Conservation (phyloP, 1,139 yeast genomes). For the Debaryomyces robertsiae region DNA sequence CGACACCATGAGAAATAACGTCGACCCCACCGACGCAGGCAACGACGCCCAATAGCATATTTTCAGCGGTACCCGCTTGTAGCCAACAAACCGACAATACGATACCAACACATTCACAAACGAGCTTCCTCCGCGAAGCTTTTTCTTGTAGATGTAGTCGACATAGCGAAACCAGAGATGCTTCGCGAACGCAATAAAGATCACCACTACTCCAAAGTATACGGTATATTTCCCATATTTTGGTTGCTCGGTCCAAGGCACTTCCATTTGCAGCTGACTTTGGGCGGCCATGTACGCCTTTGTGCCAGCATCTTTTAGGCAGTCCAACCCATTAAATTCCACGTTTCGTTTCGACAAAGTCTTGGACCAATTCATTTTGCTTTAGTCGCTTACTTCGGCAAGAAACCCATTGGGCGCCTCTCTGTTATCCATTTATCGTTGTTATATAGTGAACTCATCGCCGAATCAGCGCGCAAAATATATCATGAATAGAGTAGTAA, state of each 20-base stretch:
- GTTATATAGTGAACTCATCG: no score
- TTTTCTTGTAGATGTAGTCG: conserved; percentile 34
- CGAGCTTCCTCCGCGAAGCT: conserved; percentile 17
- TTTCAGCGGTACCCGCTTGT: conserved; percentile 46
- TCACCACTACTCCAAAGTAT: conserved; percentile 44
- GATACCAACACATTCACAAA: conserved; percentile 38
- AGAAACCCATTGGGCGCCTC: background rate
- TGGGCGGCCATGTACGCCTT: conserved; percentile 28
- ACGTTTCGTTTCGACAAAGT: conserved; percentile 15
- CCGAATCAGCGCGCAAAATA: background rate
- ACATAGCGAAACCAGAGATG: conserved; percentile 36
- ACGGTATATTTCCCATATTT: conserved; percentile 48
- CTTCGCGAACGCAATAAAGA: conserved; percentile 43
- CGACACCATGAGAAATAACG: conserved; percentile 41
- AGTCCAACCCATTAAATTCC: conserved; percentile 46
- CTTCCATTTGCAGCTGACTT: conserved; percentile 37
- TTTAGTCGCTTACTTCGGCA: no score
- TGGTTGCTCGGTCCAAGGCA: conserved; percentile 43
- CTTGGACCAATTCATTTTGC: conserved; percentile 6
- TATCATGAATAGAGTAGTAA: background rate
- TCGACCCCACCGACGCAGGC: conserved; percentile 54
- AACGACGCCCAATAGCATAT: conserved; percentile 45
- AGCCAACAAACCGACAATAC: conserved; percentile 48
- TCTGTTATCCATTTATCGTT: background rate
- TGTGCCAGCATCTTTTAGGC: conserved; percentile 40